Evolutionary conservation across 2,329 filamentous ascomycete species (phyloP), one percentile per base, ranked within the genome.

Genomic region (Cercospora sp.): DNA sequence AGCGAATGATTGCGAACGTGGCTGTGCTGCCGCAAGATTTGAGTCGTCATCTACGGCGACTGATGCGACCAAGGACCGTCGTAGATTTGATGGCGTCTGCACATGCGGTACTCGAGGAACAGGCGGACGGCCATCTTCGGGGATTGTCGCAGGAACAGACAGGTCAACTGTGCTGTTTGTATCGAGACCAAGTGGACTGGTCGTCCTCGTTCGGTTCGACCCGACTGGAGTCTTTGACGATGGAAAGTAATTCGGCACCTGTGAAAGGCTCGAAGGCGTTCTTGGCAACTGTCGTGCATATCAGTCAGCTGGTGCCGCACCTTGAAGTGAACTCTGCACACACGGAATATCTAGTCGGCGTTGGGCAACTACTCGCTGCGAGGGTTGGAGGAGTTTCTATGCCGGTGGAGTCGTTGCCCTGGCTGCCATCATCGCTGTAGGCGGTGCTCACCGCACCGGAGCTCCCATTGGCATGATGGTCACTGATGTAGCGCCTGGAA

Each of bases 351-450:
- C 53, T 64, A 5, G 61, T 64, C 4, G 69, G 69, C 20, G 69
- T 70, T 12, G 69, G 65, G 20, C 62, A 62, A 59, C 61, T 62
- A 33, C 66, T 66, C 5, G 53, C 26, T 6, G 69, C 48, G 26
- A 70, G 48, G 5, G 64, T 63, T 8, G 69, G 69, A 18, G 66
- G 68, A 13, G 62, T 62, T 10, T 69, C 65, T 12, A n/a, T 45
- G 28, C 61, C 65, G 13, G 51, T 51, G 31, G 58, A 59, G 18
- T 59, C 60, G 36, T 59, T 60, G 28, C 65, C 60, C 58, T 60
- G 63, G 53, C 68, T 67, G 2, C 60, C 68, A 63, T 67, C 65
- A 45, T 69, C 68, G 18, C 68, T 69, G 30, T 65, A 60, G 28
- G 61, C 60, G 55, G 64, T 60, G 53, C 68, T 69, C 30, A 66